Base-by-base conservation (phyloP, 164 flowering plant species). In the Aristolochia contorta region DNA sequence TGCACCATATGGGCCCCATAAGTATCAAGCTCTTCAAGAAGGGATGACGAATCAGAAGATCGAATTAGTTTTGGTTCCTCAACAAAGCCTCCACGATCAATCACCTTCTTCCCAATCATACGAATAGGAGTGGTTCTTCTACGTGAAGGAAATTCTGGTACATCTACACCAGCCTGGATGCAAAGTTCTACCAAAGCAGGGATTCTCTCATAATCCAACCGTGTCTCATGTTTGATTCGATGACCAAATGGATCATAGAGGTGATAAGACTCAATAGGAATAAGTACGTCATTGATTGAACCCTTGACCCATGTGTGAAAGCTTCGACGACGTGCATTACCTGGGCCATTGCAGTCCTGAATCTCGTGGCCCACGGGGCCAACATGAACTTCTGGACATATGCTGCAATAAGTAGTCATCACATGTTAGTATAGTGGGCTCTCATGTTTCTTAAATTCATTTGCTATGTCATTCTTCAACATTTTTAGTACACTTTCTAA, bases 151-250 rank as follows among this genome's bases (percentile, higher is more conserved):
- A 82, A 93, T 64, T 76, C 94, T 25, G 89, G 91, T 59, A 90
- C 49, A 30, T 88, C 94, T 47, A 87, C 90, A 22, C 97, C 97
- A 22, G 97, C 98, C 80, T 93, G 97, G 71, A 90, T 82, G 77
- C 98, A 88, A 12, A 94, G 84, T 76, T 94, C 97, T 37, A 91
- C 91, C 22, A 91, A 73, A 20, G 96, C 97, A 20, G 99, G 99
- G 67, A 94, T 85, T 70, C 97, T 75, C 57, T 93, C 95, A 65
- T 87, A 88, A 65, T 77, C 67, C 46, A 90, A 90, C 52, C 96
- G 74, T 18, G 84, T 82, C 53, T 94, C 93, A 62, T 94, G 97
- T 72, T 73, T 84, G 53, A 93, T 70, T 37, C 99, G 89, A 18
- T 74, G 73, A 37, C 99, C 97, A 79, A 82, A 90, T 21, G 97